Evolutionary conservation across 2,329 filamentous ascomycete genomes (phyloP), one percentile per base, ranked within the genome.

Genomic region (Exophiala sp.): DNA sequence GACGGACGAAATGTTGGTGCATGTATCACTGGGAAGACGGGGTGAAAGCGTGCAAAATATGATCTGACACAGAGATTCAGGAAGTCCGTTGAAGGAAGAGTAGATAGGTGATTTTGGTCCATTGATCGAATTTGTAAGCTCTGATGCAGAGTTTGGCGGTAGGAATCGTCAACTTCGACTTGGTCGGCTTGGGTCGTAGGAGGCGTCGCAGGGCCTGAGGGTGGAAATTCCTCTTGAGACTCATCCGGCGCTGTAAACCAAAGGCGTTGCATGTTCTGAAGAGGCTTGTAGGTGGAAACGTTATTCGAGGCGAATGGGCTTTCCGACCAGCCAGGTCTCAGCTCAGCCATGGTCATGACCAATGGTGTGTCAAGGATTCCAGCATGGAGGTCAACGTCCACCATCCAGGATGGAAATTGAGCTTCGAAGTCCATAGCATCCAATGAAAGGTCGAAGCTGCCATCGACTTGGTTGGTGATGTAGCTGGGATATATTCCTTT

Each of bases 1-100:
- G 55, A 59, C 29, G 60, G 60, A 21, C 58, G 58, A 42, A 62
- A 62, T 1, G 60, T 62, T n/a, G 60, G 55, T 2, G 55, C 55
- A 46, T 62, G 60, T 5, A 62, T 48, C 36, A 62, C 50, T 21
- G 60, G 60, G 34, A 62, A 61, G 8, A 60, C 48, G 4, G 55
- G 60, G 21, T 59, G 58, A 24, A 62, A 62, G 11, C 55, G 46
- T 16, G 51, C 42, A 50, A 62, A 62, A 46, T 62, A 62, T 10
- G 57, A 58, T 35, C 54, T 44, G 43, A 62, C 59, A 35, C 59
- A 62, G 11, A 60, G 52, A 45, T 62, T 62, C 36, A 62, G 44
- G 45, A 62, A 62, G 39, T 60, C 59, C 3, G 57, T 50, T 10
- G 59, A 62, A 7, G 59, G 59, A 10, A 62, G 52, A 33, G 46